These are phyloP conservation scores for Gloeostereum incarnatum DNA, from an alignment of 768 basidiomycete genomes.

Conservation along the genomic window DNA sequence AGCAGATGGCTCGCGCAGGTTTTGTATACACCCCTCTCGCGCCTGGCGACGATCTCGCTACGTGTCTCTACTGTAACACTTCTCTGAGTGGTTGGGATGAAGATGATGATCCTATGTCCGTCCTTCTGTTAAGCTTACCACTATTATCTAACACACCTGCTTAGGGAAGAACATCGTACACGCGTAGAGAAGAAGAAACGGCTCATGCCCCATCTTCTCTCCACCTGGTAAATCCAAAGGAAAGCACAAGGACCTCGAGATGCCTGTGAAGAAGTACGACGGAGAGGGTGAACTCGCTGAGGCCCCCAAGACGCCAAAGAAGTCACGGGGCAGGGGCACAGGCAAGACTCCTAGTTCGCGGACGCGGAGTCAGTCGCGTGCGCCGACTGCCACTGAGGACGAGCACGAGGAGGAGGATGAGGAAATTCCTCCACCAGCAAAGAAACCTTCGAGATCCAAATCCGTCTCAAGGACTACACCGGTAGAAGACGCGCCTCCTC, in stretches of 20 bases:
- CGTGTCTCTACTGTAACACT: constrained; percentile 79
- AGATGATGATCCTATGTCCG: constrained; percentile 82
- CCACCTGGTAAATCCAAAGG: constrained; percentile 18
- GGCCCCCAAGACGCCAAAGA: constrained; percentile 5
- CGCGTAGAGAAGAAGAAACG: constrained; percentile 42
- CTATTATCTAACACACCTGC: constrained; percentile 8
- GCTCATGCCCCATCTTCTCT: constrained; percentile 16
- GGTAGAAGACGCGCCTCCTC: neutral
- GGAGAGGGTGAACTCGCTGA: constrained; percentile 21
- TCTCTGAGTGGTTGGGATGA: constrained; percentile 81
- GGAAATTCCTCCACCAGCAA: neutral
- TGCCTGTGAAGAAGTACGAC: constrained; percentile 31
- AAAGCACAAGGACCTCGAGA: constrained; percentile 22
- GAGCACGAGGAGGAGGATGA: neutral
- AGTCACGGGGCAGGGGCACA: constrained; percentile 1
- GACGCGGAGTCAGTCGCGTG: constrained; percentile 2
- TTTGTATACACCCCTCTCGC: constrained; percentile 72
- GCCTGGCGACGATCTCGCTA: constrained; percentile 67
- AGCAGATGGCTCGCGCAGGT: constrained; percentile 82
- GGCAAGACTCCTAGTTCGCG: constrained; percentile 10
- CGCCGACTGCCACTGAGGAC: constrained; percentile 1
- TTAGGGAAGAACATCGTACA: constrained; percentile 73
- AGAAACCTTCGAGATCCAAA: neutral
- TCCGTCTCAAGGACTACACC: neutral
- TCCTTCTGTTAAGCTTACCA: constrained; percentile 5